Percentiles rank a stretch among this genome's conserved stretches.
These are phyloP conservation scores for Volutella citrinella DNA, from an alignment of 2,329 filamentous ascomycete species.

Conservation along the genomic window DNA sequence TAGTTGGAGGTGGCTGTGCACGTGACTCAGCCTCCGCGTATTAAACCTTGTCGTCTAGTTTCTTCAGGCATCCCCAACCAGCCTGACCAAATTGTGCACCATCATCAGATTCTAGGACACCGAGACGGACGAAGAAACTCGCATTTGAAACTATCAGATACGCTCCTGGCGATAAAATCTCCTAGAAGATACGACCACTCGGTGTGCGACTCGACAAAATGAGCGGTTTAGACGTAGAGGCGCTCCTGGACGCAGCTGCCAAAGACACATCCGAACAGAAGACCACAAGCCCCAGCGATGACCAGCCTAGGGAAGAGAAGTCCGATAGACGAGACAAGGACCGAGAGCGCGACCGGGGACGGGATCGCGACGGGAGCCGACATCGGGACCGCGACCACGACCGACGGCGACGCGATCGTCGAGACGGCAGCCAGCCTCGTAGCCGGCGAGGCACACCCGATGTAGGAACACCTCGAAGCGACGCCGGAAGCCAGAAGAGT, in stretches of 20 bases:
- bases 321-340: slow-evolving; percentile 51
- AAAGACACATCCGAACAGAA: slow-evolving; percentile 54
- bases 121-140: no score
- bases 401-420: slow-evolving; percentile 46
- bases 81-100: no score
- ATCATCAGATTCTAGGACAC: no score
- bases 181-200: slow-evolving; percentile 12
- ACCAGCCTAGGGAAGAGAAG: slow-evolving; percentile 44
- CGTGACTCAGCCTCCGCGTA: no score
- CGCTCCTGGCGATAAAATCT: slow-evolving; percentile 4
- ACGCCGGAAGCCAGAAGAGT: slow-evolving; percentile 77
- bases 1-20: no score
- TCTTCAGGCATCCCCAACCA: no score
- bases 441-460: slow-evolving; percentile 49
- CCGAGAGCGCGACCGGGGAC: slow-evolving; percentile 55
- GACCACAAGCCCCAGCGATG: slow-evolving; percentile 44
- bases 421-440: slow-evolving; percentile 54
- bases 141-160: slow-evolving; percentile 7
- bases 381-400: slow-evolving; percentile 56
- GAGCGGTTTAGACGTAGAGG: slow-evolving; percentile 73
- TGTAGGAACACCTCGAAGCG: slow-evolving; percentile 68
- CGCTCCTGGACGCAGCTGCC: slow-evolving; percentile 82
- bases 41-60: no score
- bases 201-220: no score
- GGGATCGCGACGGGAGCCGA: slow-evolving; percentile 50